Percentiles rank a stretch among this genome's conserved stretches.
These are phyloP conservation scores for Orbilia oligospora DNA, from an alignment of 2,329 filamentous ascomycete species.

Conservation along the genomic window DNA sequence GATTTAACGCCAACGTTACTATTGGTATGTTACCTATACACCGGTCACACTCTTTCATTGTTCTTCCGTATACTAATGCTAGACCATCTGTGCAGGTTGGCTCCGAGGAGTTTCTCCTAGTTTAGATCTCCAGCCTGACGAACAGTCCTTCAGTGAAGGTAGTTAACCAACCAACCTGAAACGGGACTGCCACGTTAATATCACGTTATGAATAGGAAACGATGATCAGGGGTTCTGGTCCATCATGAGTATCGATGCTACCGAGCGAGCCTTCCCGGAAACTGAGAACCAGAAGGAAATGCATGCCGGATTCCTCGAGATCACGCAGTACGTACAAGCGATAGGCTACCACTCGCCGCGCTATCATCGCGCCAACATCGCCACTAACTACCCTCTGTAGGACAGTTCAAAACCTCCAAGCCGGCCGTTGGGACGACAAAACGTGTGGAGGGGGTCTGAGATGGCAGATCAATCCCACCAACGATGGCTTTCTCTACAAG, in stretches of 20 bases:
- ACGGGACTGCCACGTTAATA: constrained; percentile 23
- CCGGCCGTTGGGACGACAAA: constrained; percentile 77
- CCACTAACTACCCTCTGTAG: constrained; percentile 80
- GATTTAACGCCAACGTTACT: constrained; percentile 78
- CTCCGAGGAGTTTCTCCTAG: constrained; percentile 70
- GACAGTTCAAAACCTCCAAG: constrained; percentile 84
- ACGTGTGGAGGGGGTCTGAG: constrained; percentile 81
- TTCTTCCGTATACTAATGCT: not conserved
- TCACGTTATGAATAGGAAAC: constrained; percentile 71
- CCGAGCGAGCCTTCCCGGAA: constrained; percentile 75
- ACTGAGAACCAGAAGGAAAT: constrained; percentile 67
- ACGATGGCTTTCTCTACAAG: constrained; percentile 76
- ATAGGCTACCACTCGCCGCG: constrained; percentile 69
- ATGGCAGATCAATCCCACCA: constrained; percentile 88
- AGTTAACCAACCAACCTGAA: constrained; percentile 3
- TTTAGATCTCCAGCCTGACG: constrained; percentile 61
- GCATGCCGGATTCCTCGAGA: constrained; percentile 52
- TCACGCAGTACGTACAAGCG: constrained; percentile 41
- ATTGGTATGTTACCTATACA: constrained; percentile 74
- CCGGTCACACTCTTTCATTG: not conserved
- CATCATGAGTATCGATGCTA: constrained; percentile 77
- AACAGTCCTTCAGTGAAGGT: constrained; percentile 50
- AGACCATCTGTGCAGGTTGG: constrained; percentile 79
- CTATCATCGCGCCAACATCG: too few relatives aligned
- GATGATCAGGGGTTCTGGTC: constrained; percentile 82